Evolutionary conservation across 2,329 filamentous ascomycete genomes (phyloP).

Genomic region (Myriangium duriaei): DNA sequence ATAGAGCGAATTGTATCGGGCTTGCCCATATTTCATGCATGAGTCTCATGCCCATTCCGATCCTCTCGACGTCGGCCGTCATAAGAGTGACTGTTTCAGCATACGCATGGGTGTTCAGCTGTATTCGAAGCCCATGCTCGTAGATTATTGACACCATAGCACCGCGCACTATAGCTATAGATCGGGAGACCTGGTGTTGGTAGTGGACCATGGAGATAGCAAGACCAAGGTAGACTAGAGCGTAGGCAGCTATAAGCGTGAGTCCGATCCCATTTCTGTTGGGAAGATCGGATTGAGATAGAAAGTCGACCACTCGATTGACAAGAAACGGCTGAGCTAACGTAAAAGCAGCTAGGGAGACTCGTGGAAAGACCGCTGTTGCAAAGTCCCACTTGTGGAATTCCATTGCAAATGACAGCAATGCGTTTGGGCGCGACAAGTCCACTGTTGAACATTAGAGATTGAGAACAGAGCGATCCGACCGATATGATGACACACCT

Average conservation of each 20-base stretch:
- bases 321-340: slow-evolving; percentile 10
- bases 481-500: no score
- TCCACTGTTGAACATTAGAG: no score
- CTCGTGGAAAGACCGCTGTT: no score
- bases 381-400: no score
- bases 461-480: no score
- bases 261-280: no score
- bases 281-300: no score
- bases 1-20: slow-evolving; percentile 31
- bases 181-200: no score
- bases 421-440: no score
- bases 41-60: slow-evolving; percentile 23
- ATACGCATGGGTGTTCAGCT: slow-evolving; percentile 12
- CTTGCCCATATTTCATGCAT: slow-evolving; percentile 25
- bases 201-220: no score
- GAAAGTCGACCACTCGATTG: no score
- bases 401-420: no score
- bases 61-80: slow-evolving; percentile 26
- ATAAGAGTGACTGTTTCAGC: slow-evolving; percentile 24
- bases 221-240: slow-evolving; percentile 22
- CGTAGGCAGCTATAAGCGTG: slow-evolving; percentile 23
- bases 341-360: slow-evolving; percentile 8
- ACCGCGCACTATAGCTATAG: slow-evolving; percentile 7
- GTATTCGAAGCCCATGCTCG: slow-evolving; percentile 1
- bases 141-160: slow-evolving; percentile 8